These are phyloP conservation scores for Jamesozyma gamospora DNA, from an alignment of 805 yeast species.

Conservation along the genomic window DNA sequence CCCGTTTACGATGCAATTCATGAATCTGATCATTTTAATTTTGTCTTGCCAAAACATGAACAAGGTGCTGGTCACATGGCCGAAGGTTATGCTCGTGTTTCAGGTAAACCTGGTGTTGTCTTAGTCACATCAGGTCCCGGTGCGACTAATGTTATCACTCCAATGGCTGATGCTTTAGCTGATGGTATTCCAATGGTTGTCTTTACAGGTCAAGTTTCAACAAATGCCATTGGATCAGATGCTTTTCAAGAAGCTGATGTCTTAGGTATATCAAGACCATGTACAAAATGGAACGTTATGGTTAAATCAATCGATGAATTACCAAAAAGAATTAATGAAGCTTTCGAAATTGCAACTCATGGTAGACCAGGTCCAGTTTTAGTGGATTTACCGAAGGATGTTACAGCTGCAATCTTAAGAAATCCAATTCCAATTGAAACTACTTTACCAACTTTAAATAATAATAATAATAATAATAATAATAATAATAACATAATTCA, in stretches of 20 bases:
- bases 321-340: conserved; percentile 93
- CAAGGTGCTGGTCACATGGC: conserved; percentile 99
- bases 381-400: conserved; percentile 96
- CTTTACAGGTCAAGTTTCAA: conserved; percentile 95
- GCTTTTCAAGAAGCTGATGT: conserved; percentile 99
- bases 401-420: conserved; percentile 82
- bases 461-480: too few relatives aligned
- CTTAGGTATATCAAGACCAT: conserved; percentile 89
- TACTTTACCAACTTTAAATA: conserved; percentile 49
- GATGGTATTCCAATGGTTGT: conserved; percentile 97
- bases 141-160: conserved; percentile 97
- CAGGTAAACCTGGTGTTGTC: conserved; percentile 95
- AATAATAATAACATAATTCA: conserved; percentile 57
- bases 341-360: conserved; percentile 88
- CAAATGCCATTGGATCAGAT: conserved; percentile 93
- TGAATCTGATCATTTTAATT: conserved; percentile 79
- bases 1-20: conserved; percentile 97
- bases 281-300: conserved; percentile 99
- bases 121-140: conserved; percentile 99
- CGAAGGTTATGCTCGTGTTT: conserved; percentile 93
- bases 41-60: conserved; percentile 91
- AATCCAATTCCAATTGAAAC: conserved; percentile 74
- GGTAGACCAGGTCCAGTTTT: conserved; percentile 99
- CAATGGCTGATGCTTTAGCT: conserved; percentile 93
- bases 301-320: conserved; percentile 89